These are phyloP conservation scores for Xanthoconium separans DNA, from an alignment of 1,284 basidiomycete species.

Conservation along the genomic window DNA sequence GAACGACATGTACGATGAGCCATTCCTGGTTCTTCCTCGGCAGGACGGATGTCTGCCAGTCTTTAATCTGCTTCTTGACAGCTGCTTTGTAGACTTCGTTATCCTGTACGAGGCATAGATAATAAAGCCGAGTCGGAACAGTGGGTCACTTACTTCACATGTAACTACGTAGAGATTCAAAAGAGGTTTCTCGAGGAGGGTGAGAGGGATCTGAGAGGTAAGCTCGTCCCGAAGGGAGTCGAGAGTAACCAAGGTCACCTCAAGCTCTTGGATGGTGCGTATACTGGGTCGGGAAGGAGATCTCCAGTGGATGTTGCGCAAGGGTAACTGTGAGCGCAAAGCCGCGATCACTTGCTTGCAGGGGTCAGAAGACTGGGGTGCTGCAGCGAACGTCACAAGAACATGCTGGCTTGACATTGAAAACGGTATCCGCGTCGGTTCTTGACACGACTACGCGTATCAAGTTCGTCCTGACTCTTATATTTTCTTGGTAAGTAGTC, in stretches of 20 bases:
- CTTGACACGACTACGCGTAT: not conserved
- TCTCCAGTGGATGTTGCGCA: constrained; percentile 92
- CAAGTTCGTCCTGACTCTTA: not conserved
- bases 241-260: constrained; percentile 69
- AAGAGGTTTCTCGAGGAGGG: constrained; percentile 82
- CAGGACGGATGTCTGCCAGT: constrained; percentile 77
- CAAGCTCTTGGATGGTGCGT: constrained; percentile 85
- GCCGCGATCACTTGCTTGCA: constrained; percentile 71
- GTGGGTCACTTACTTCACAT: constrained; percentile 69
- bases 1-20: constrained; percentile 83
- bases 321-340: constrained; percentile 72
- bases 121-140: not conserved
- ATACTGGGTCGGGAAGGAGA: constrained; percentile 65
- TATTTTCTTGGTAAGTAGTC: too few relatives aligned
- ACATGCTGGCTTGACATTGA: constrained; percentile 41
- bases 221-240: constrained; percentile 72
- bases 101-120: constrained; percentile 53
- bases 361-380: constrained; percentile 62
- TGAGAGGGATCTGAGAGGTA: constrained; percentile 73
- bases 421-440: not conserved
- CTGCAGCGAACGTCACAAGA: constrained; percentile 64
- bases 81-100: constrained; percentile 79
- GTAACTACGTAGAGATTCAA: constrained; percentile 83
- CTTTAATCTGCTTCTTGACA: constrained; percentile 83
- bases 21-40: constrained; percentile 85